Evolutionary conservation across 106 monocot genomes (phyloP).

Genomic region (Dendrobium catenatum): DNA sequence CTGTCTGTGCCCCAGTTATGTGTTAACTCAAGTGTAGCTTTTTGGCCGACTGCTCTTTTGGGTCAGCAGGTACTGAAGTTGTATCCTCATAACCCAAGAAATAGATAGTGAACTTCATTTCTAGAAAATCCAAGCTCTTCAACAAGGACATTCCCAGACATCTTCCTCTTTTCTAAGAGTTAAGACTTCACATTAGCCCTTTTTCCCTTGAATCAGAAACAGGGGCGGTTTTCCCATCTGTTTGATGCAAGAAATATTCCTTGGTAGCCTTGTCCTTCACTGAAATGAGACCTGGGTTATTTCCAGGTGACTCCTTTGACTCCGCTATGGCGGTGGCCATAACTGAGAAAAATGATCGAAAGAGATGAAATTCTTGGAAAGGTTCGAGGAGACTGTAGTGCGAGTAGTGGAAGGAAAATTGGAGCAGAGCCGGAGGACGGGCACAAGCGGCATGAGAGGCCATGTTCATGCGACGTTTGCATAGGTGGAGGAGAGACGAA

Average conservation of each 20-base stretch:
- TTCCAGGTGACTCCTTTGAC: constrained; percentile 62
- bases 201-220: too few species aligned
- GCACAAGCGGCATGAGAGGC: too few species aligned
- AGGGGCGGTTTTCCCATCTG: constrained; percentile 15
- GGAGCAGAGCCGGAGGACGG: too few species aligned
- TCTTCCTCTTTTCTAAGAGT: neutral
- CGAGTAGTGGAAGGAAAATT: too few species aligned
- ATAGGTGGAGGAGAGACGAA: too few species aligned
- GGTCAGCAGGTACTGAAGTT: constrained; percentile 62
- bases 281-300: constrained; percentile 78
- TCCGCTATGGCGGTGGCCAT: constrained; percentile 39
- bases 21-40: constrained; percentile 93
- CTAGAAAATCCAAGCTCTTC: constrained; percentile 91
- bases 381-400: too few species aligned
- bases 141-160: constrained; percentile 39
- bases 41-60: constrained; percentile 64
- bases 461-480: too few species aligned
- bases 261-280: constrained; percentile 76
- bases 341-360: constrained; percentile 17
- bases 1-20: constrained; percentile 98
- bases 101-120: constrained; percentile 96
- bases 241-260: constrained; percentile 92
- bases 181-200: neutral
- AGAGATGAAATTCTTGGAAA: neutral
- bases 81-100: constrained; percentile 95